phyloP scores from a whole-genome alignment of 2,329 filamentous ascomycete genomes.

The Penicillium capsulatum region DNA sequence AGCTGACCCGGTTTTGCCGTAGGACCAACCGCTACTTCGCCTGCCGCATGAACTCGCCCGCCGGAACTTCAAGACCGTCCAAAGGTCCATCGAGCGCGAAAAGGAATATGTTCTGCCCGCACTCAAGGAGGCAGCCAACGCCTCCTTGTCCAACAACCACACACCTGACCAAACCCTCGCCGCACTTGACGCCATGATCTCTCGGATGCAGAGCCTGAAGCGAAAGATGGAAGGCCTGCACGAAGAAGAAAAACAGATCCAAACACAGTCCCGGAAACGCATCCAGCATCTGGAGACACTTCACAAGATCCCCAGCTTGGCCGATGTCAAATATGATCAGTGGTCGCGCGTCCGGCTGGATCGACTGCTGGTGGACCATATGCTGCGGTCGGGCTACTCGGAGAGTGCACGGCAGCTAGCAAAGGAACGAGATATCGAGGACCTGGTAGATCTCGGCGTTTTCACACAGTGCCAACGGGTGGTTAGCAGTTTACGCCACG shows the following conservation, averaged over 20 bases:
- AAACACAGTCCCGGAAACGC: slow-evolving; percentile 70
- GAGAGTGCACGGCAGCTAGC: slow-evolving; percentile 73
- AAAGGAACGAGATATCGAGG: slow-evolving; percentile 67
- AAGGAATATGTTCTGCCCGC: slow-evolving; percentile 45
- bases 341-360: slow-evolving; percentile 83
- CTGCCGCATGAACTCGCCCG: slow-evolving; percentile 88
- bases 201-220: slow-evolving; percentile 79
- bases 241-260: slow-evolving; percentile 73
- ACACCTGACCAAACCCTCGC: slow-evolving; percentile 68
- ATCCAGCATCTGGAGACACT: slow-evolving; percentile 77
- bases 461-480: slow-evolving; percentile 80
- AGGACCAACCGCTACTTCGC: slow-evolving; percentile 93
- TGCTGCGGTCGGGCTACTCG: slow-evolving; percentile 77
- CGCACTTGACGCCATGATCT: slow-evolving; percentile 78
- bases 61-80: slow-evolving; percentile 83
- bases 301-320: slow-evolving; percentile 71
- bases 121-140: slow-evolving; percentile 54
- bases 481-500: slow-evolving; percentile 64
- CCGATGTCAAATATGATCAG: slow-evolving; percentile 87
- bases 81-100: slow-evolving; percentile 46
- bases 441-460: slow-evolving; percentile 82
- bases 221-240: slow-evolving; percentile 75
- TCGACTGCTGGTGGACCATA: slow-evolving; percentile 84
- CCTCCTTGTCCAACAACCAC: slow-evolving; percentile 60
- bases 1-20: slow-evolving; percentile 6